Evolutionary conservation across 257 asterid species (phyloP), one percentile per base, ranked within the genome.

Genomic region (Eucommia ulmoides): DNA sequence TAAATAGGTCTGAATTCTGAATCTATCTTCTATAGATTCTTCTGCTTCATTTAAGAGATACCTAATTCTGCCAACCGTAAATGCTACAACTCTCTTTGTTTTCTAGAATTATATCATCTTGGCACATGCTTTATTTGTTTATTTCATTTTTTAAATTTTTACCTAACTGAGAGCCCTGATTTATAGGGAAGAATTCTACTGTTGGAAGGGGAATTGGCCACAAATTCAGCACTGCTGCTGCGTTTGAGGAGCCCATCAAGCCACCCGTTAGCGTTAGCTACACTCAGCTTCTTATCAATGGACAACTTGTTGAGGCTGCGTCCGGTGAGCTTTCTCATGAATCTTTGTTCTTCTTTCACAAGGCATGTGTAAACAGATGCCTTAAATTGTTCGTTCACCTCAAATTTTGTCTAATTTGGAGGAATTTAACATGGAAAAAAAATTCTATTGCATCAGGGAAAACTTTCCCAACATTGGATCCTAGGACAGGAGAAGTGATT

Each of bases 401-500:
- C n/a, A n/a, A n/a, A n/a, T n/a, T n/a, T n/a, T n/a, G n/a, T 41
- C 1, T 45, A 16, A 1, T 6, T 8, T 50, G 9, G 20, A 19
- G 22, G 52, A 11, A 17, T 22, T 72, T 47, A n/a, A n/a, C n/a
- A 71, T 61, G 57, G 12, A 12, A 10, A 14, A 22, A 26, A 44
- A 19, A 24, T 63, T 52, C 20, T 60, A 22, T 41, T 1, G 20
- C 55, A 45, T 53, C 67, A 88, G 97, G 97, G 50, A 88, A 82
- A 67, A 82, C 94, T 16, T 88, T 88, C 65, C 77, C 77, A 16
- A 88, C 95, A 19, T 52, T 88, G 64, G 97, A 88, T 70, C 97
- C 95, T 16, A 75, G 97, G 68, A 81, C 84, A 2, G 95, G 95
- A 47, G 93, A 88, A 44, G 78, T 82, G 35, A 88, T 88, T 66